Evolutionary conservation across 208 protist species (phyloP), one percentile per base, ranked within the genome.

Genomic region (Wallacemonas sp.): DNA sequence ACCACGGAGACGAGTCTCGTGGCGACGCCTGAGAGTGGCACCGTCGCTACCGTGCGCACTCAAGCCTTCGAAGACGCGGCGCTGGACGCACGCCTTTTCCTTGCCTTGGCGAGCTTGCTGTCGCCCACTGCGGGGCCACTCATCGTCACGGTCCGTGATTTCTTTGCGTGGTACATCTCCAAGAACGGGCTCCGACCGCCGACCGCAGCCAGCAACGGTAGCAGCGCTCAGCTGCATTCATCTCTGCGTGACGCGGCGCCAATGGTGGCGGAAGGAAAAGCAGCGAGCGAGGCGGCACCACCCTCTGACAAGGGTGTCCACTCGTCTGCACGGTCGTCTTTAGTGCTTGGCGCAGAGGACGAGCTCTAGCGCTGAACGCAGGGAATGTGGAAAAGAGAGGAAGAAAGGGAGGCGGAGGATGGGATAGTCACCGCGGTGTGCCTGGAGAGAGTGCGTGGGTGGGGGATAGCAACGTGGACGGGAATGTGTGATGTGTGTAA

Each of bases 101-200:
- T 58, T n/a, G 81, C 79, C n/a, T 61, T 95, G 9, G 79, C 85
- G 21, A 66, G 67, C 39, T 69, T 95, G 22, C 77, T 95, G 39
- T 76, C 79, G 24, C 76, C 77, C 19, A 79, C 73, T 12, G 84
- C 79, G 1, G 85, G 84, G 1, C 53, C 65, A 17, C 57, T 95
- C 19, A 86, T 95, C 32, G 70, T 73, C 33, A 83, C 83, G 24
- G 79, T 85, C 62, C 81, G 81, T 4, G 83, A 88, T 29, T 95
- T 91, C 73, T 79, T 95, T 36, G 64, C 58, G 46, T 95, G 86
- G 86, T 95, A 86, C 58, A 90, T 91, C 57, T 6, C 39, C 2
- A 73, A 72, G 21, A 74, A 69, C 8, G 41, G 76, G 37, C 36
- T 68, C 26, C 22, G 27, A 19, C 32, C 44, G 22, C 60, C 19